A percentile compares a stretch with the other conserved stretches of the same genome.
phyloP scores from a whole-genome alignment of 78 protist species.

The Capsaspora owczarzaki region DNA sequence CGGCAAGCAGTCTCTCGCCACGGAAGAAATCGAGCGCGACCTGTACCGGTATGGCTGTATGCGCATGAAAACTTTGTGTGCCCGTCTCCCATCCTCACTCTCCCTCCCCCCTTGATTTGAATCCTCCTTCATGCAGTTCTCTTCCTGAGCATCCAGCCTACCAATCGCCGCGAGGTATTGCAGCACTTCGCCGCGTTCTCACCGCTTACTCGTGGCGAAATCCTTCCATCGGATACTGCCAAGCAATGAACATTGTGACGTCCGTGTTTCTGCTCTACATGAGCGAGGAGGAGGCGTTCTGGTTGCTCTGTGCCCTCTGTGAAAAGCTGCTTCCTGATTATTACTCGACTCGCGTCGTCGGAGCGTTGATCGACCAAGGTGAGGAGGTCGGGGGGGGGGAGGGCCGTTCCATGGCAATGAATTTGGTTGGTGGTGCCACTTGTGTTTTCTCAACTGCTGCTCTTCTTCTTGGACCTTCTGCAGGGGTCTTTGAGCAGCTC shows the following conservation, averaged over 20 bases:
- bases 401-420: not conserved
- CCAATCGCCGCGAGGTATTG: slow-evolving; percentile 36
- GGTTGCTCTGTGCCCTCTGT: slow-evolving; percentile 57
- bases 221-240: slow-evolving; percentile 72
- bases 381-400: too few relatives aligned
- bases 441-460: not conserved
- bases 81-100: too few relatives aligned
- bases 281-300: slow-evolving; percentile 70
- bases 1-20: not conserved
- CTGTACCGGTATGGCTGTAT: slow-evolving; percentile 4
- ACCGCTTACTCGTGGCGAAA: slow-evolving; percentile 39
- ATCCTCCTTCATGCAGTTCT: not conserved
- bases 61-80: too few relatives aligned
- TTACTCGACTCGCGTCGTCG: slow-evolving; percentile 41
- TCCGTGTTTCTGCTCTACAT: slow-evolving; percentile 57
- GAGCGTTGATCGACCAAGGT: slow-evolving; percentile 24
- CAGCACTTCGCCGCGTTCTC: slow-evolving; percentile 44
- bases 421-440: not conserved
- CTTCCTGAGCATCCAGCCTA: slow-evolving; percentile 70
- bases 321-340: slow-evolving; percentile 58
- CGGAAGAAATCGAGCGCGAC: slow-evolving; percentile 15
- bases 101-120: not conserved
- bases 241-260: slow-evolving; percentile 68
- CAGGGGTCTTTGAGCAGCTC: slow-evolving; percentile 38
- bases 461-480: not conserved